A percentile compares a stretch with the other conserved stretches of the same genome.
Evolutionary conservation across 495 filamentous ascomycete species (phyloP).

Genomic region (Podospora didyma): DNA sequence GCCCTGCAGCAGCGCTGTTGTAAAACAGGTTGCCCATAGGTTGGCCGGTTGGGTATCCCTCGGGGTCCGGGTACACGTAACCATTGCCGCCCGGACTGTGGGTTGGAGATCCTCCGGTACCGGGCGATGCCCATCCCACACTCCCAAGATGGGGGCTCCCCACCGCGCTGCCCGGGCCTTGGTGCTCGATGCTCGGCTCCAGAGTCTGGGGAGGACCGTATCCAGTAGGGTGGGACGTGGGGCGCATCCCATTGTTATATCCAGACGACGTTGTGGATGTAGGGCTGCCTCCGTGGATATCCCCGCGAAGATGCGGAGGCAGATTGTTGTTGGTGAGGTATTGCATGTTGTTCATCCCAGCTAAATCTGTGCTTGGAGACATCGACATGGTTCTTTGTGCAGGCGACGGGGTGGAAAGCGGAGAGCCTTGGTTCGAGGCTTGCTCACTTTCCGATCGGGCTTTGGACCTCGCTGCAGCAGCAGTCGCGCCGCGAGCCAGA

Average conservation of each 20-base stretch:
- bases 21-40: conserved; percentile 60
- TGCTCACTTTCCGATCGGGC: conserved; percentile 72
- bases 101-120: conserved; percentile 61
- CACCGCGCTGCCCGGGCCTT: conserved; percentile 57
- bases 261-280: conserved; percentile 57
- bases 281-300: conserved; percentile 68
- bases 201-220: conserved; percentile 83
- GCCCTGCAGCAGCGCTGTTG: conserved; percentile 54
- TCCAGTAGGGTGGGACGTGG: conserved; percentile 70
- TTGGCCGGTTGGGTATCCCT: conserved; percentile 50
- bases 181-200: conserved; percentile 79
- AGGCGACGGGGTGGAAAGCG: conserved; percentile 81
- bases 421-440: conserved; percentile 77
- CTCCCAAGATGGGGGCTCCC: conserved; percentile 73
- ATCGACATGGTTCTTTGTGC: conserved; percentile 69
- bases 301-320: conserved; percentile 74
- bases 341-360: conserved; percentile 67
- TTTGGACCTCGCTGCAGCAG: conserved; percentile 49
- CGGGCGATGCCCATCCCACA: conserved; percentile 70
- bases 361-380: conserved; percentile 74
- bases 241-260: conserved; percentile 56
- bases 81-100: conserved; percentile 52
- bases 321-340: conserved; percentile 69
- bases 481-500: conserved; percentile 50
- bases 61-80: conserved; percentile 69